A percentile compares a stretch with the other conserved stretches of the same genome.
phyloP scores from a whole-genome alignment of 257 asterid species.

The Paulownia fortunei region DNA sequence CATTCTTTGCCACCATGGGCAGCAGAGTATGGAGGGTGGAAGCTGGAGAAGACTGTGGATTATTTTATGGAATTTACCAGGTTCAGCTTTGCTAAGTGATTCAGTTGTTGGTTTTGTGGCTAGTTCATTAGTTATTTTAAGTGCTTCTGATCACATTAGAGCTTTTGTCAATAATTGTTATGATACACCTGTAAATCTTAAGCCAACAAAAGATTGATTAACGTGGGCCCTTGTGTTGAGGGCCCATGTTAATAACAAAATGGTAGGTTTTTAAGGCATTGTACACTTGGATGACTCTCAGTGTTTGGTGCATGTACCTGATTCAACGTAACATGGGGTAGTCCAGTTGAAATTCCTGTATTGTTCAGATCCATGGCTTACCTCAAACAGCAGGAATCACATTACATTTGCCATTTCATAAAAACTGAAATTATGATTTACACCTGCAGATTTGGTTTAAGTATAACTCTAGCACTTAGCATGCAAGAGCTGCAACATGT shows the following conservation, averaged over 20 bases:
- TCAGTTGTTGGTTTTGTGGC: neutral
- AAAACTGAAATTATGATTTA: neutral
- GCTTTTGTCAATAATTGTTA: neutral
- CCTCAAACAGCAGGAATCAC: neutral
- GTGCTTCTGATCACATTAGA: neutral
- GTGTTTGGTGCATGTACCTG: neutral
- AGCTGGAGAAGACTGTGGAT: constrained; percentile 82
- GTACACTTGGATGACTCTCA: neutral
- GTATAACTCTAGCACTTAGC: neutral
- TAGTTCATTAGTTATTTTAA: neutral
- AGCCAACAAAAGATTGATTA: neutral
- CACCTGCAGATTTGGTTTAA: neutral
- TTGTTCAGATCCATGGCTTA: neutral
- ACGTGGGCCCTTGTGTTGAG: neutral
- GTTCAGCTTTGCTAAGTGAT: constrained; percentile 41
- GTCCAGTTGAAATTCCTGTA: neutral
- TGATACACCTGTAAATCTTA: neutral
- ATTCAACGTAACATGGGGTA: neutral
- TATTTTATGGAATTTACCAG: constrained; percentile 90
- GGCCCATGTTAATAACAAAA: too few species aligned
- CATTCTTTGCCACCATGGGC: constrained; percentile 99
- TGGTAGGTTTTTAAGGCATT: neutral
- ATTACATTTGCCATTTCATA: too few species aligned
- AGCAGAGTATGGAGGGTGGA: constrained; percentile 99
- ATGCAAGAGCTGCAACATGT: neutral